These are phyloP conservation scores for Takashimella tepidaria DNA, from an alignment of 1,284 basidiomycete genomes.

Conservation along the genomic window DNA sequence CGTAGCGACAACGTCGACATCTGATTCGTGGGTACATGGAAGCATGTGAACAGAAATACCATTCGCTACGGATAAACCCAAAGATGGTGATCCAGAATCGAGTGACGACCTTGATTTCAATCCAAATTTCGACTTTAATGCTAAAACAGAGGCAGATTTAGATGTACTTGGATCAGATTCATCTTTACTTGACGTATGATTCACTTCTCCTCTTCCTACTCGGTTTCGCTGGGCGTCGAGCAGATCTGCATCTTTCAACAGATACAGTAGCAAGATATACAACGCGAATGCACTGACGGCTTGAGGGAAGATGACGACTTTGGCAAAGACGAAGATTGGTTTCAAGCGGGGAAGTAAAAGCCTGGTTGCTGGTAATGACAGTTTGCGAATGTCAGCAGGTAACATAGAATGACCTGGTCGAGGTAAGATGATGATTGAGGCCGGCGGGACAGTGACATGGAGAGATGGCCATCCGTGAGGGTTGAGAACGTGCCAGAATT, in stretches of 20 bases:
- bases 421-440: constrained; percentile 66
- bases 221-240: constrained; percentile 73
- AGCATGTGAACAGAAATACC: constrained; percentile 57
- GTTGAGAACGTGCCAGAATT: constrained; percentile 75
- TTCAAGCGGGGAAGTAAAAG: constrained; percentile 46
- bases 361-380: constrained; percentile 25
- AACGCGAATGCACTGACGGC: constrained; percentile 67
- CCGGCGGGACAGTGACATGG: constrained; percentile 74
- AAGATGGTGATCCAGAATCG: not conserved
- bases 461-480: constrained; percentile 63
- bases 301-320: constrained; percentile 81
- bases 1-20: constrained; percentile 72
- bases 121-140: not conserved
- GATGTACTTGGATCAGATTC: constrained; percentile 40
- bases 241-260: constrained; percentile 85
- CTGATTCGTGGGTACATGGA: constrained; percentile 68
- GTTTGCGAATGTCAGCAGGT: constrained; percentile 37
- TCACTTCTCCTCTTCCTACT: constrained; percentile 32
- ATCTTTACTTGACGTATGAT: constrained; percentile 13
- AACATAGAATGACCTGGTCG: constrained; percentile 34
- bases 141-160: constrained; percentile 4
- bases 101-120: not conserved
- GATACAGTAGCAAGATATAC: constrained; percentile 75
- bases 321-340: constrained; percentile 63
- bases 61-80: not conserved